Percentiles rank a stretch among this genome's conserved stretches.
Evolutionary conservation across 2,329 filamentous ascomycete species (phyloP).

Genomic region (Sporothrix phasma): DNA sequence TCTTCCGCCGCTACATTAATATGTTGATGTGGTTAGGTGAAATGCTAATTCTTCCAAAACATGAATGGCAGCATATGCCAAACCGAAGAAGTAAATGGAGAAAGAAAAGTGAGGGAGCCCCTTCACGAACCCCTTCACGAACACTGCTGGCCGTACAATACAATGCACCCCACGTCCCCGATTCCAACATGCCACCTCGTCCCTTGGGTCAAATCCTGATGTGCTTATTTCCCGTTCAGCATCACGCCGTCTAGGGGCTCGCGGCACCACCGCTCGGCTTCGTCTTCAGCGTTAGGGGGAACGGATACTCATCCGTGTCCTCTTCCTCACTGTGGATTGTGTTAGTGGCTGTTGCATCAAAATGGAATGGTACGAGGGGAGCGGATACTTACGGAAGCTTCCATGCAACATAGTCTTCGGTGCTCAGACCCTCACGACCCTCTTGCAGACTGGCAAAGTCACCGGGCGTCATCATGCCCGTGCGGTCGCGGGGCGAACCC

Average conservation of each 20-base stretch:
- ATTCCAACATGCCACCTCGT: not conserved
- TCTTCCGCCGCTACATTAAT: not conserved
- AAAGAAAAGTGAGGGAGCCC: not conserved
- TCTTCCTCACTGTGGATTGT: conserved; percentile 67
- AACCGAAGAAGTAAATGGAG: too few species aligned
- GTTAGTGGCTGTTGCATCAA: conserved; percentile 23
- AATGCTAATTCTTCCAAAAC: not conserved
- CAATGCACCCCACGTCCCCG: not conserved
- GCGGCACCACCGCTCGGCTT: conserved; percentile 37
- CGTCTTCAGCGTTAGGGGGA: conserved; percentile 47
- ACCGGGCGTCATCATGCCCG: conserved; percentile 97
- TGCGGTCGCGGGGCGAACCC: conserved; percentile 79
- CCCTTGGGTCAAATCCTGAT: not conserved
- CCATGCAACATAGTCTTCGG: conserved; percentile 97
- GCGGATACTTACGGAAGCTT: conserved; percentile 75
- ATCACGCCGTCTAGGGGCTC: conserved; percentile 34
- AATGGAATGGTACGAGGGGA: not conserved
- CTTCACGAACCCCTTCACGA: not conserved
- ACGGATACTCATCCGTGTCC: conserved; percentile 65
- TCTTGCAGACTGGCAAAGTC: conserved; percentile 97
- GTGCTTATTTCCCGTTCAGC: conserved; percentile 31
- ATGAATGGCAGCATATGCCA: conserved; percentile 1
- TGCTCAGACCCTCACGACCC: conserved; percentile 81
- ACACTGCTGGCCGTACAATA: not conserved
- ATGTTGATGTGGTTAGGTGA: not conserved